phyloP scores from a whole-genome alignment of 257 asterid species.

The Ligustrum vulgare region DNA sequence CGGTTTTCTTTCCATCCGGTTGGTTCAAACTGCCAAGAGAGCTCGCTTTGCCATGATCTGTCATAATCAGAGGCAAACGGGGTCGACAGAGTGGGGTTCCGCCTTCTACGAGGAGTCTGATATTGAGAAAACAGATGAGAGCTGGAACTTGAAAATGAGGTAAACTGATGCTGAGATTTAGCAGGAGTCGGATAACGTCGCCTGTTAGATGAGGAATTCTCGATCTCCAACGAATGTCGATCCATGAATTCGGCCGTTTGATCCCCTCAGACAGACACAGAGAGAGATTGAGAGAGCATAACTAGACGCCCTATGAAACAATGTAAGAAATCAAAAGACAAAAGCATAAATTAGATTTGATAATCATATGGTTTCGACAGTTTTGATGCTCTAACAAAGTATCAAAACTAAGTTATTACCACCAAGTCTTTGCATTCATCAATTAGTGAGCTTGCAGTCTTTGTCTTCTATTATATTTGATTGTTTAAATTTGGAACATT shows the following conservation, averaged over 20 bases:
- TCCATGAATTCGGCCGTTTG: conserved; percentile 29
- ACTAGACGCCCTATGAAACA: neutral
- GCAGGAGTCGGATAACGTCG: conserved; percentile 48
- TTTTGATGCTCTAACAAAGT: conserved; percentile 12
- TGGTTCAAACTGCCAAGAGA: conserved; percentile 74
- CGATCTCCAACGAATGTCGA: conserved; percentile 32
- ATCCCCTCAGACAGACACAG: neutral
- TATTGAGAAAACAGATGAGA: conserved; percentile 35
- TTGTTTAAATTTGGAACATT: neutral
- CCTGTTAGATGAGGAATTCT: conserved; percentile 28
- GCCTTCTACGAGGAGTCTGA: conserved; percentile 19
- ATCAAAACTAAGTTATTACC: conserved; percentile 19
- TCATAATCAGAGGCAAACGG: conserved; percentile 71
- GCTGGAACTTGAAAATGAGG: conserved; percentile 47
- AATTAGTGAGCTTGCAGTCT: neutral
- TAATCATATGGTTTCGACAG: conserved; percentile 27
- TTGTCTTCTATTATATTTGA: neutral
- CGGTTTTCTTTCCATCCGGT: conserved; percentile 55
- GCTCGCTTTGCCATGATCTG: conserved; percentile 66
- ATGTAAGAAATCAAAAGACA: conserved; percentile 3
- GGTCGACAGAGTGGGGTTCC: conserved; percentile 46
- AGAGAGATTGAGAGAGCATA: neutral
- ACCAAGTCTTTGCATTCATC: conserved; percentile 1
- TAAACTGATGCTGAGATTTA: conserved; percentile 31
- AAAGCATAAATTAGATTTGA: conserved; percentile 7